phyloP scores from a whole-genome alignment of 805 yeast species.

The Saturnispora ahearnii region DNA sequence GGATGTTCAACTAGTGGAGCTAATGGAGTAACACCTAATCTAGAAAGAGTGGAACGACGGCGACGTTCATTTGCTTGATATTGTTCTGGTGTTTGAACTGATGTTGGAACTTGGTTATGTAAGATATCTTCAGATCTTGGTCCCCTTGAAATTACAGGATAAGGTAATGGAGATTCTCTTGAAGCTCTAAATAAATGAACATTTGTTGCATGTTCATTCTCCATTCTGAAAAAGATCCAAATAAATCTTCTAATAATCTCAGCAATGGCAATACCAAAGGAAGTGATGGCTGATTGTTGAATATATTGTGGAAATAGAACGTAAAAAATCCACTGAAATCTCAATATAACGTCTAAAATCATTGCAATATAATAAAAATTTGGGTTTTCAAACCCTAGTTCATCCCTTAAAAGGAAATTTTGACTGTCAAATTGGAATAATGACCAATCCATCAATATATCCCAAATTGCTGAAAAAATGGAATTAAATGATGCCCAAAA shows the following conservation, averaged over 20 bases:
- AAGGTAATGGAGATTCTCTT: slow-evolving; percentile 80
- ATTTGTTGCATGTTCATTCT: slow-evolving; percentile 91
- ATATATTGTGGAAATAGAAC: slow-evolving; percentile 66
- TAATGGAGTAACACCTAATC: background rate
- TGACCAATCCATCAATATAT: slow-evolving; percentile 94
- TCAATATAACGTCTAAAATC: slow-evolving; percentile 57
- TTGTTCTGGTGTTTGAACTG: background rate
- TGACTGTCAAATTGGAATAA: slow-evolving; percentile 57
- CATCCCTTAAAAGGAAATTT: slow-evolving; percentile 57
- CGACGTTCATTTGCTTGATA: background rate
- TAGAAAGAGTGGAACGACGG: background rate
- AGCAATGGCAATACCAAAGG: slow-evolving; percentile 74
- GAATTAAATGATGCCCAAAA: slow-evolving; percentile 70
- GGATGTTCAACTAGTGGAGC: background rate
- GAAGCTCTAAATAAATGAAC: slow-evolving; percentile 80
- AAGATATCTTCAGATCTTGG: slow-evolving; percentile 4
- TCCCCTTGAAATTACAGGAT: slow-evolving; percentile 31
- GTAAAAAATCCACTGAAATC: slow-evolving; percentile 91
- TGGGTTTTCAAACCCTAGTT: slow-evolving; percentile 52
- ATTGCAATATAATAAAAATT: slow-evolving; percentile 68
- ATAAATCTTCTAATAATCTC: slow-evolving; percentile 77
- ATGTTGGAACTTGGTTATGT: background rate
- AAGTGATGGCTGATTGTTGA: slow-evolving; percentile 80
- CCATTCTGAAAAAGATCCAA: slow-evolving; percentile 91
- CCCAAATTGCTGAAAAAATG: slow-evolving; percentile 69